These are phyloP conservation scores for Linnemannia elongata DNA, from an alignment of 192 early-diverging fungal species.

Conservation along the genomic window DNA sequence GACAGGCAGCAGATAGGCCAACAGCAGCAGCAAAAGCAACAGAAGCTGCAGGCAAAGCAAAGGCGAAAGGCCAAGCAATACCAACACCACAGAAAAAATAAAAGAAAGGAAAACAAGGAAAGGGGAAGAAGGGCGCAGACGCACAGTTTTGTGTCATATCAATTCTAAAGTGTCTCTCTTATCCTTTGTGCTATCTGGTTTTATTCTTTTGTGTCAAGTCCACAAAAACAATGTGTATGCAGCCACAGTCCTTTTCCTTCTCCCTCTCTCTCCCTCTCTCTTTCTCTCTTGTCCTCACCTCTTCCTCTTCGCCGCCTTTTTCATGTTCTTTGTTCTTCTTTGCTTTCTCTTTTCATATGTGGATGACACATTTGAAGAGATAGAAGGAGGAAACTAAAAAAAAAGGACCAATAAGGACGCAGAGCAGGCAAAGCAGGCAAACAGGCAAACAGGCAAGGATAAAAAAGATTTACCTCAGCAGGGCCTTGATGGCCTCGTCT, in stretches of 20 bases:
- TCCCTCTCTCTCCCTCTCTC: not conserved
- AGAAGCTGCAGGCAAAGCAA: constrained; percentile 7
- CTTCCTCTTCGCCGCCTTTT: constrained; percentile 1
- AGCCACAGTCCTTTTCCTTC: not conserved
- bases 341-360: not conserved
- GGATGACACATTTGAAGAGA: not conserved
- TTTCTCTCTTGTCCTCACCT: not conserved
- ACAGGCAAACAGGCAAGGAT: not conserved
- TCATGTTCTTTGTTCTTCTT: not conserved
- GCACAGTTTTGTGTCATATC: not conserved
- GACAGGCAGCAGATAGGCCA: not conserved
- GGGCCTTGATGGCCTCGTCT: constrained; percentile 54
- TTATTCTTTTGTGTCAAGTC: not conserved
- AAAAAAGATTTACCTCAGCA: constrained; percentile 48
- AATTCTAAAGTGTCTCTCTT: not conserved
- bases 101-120: not conserved
- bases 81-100: not conserved
- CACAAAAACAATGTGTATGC: not conserved
- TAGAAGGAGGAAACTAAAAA: constrained; percentile 1
- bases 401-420: constrained; percentile 8
- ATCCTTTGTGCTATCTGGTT: not conserved
- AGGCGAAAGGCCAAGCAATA: not conserved
- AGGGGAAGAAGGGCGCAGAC: not conserved
- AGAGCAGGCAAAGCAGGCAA: not conserved
- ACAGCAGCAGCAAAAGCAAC: not conserved